Conservation (phyloP, 2,329 filamentous ascomycete genomes). For the Fusarium mexicanum region DNA sequence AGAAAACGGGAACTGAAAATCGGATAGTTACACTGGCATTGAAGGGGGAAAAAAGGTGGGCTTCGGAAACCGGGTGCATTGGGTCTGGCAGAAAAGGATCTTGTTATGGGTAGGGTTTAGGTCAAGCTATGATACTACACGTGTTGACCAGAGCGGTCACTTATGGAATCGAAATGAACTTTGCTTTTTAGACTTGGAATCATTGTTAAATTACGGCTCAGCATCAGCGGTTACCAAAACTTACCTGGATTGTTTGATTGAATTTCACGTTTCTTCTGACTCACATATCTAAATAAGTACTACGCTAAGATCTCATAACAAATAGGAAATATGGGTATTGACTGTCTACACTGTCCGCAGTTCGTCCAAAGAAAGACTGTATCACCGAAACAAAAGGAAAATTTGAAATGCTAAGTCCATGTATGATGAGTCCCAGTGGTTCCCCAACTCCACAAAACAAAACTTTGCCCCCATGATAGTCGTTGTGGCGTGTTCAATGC, state of each 20-base stretch:
- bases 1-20: slow-evolving; percentile 60
- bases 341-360: slow-evolving; percentile 41
- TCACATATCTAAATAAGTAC: slow-evolving; percentile 9
- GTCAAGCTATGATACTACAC: slow-evolving; percentile 29
- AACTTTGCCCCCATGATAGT: slow-evolving; percentile 30
- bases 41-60: slow-evolving; percentile 55
- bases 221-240: neutral
- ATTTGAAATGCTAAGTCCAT: slow-evolving; percentile 36
- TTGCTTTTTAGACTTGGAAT: slow-evolving; percentile 28
- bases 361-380: slow-evolving; percentile 38
- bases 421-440: slow-evolving; percentile 33
- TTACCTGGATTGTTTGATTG: neutral
- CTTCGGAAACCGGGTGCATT: slow-evolving; percentile 57
- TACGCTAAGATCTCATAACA: slow-evolving; percentile 11
- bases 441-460: slow-evolving; percentile 42
- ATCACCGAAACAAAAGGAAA: slow-evolving; percentile 28
- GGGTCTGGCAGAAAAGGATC: slow-evolving; percentile 32
- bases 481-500: slow-evolving; percentile 31
- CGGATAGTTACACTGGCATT: neutral
- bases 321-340: slow-evolving; percentile 47
- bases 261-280: neutral
- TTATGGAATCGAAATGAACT: slow-evolving; percentile 28
- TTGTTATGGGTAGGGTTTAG: slow-evolving; percentile 24
- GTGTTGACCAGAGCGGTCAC: slow-evolving; percentile 26
- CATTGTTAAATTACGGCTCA: neutral